A percentile compares a stretch with the other conserved stretches of the same genome.
These are phyloP conservation scores for Hygrophoropsis aurantiaca DNA, from an alignment of 768 basidiomycete genomes.

Conservation along the genomic window DNA sequence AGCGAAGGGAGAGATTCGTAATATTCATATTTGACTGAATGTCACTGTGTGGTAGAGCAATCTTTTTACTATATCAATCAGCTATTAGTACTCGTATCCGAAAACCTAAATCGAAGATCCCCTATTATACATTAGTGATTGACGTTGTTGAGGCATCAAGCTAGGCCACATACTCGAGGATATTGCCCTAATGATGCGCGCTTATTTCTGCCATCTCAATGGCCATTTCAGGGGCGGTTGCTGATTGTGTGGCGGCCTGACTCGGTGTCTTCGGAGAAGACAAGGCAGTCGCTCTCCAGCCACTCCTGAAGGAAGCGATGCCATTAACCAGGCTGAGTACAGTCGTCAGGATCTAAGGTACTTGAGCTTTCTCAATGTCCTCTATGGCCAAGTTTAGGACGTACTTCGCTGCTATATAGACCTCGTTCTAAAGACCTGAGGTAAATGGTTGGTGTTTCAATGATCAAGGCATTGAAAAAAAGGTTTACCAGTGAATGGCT, in stretches of 20 bases:
- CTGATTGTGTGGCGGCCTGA: too few species aligned
- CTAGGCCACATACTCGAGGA: too few species aligned
- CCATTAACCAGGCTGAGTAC: slow-evolving; percentile 49
- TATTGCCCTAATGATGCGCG: not conserved
- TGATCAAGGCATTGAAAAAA: not conserved
- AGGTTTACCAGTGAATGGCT: slow-evolving; percentile 83
- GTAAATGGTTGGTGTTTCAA: slow-evolving; percentile 1
- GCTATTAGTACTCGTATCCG: too few species aligned
- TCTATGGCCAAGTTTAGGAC: slow-evolving; percentile 14
- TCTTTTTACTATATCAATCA: too few species aligned
- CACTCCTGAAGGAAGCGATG: slow-evolving; percentile 61
- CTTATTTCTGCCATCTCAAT: not conserved
- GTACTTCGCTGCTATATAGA: slow-evolving; percentile 64
- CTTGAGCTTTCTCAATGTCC: slow-evolving; percentile 5
- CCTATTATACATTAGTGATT: too few species aligned
- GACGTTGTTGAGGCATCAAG: too few species aligned
- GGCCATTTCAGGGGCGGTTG: not conserved
- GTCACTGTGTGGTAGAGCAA: too few species aligned
- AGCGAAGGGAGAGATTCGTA: too few species aligned
- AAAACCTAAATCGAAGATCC: too few species aligned
- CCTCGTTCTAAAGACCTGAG: slow-evolving; percentile 67
- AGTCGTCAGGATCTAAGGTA: slow-evolving; percentile 37
- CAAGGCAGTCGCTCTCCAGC: slow-evolving; percentile 67
- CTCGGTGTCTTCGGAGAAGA: slow-evolving; percentile 5
- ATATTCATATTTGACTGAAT: too few species aligned